Percentiles rank a stretch among this genome's conserved stretches.
These are phyloP conservation scores for Leucoagaricus sp. DNA, from an alignment of 1,284 basidiomycete species.

Conservation along the genomic window DNA sequence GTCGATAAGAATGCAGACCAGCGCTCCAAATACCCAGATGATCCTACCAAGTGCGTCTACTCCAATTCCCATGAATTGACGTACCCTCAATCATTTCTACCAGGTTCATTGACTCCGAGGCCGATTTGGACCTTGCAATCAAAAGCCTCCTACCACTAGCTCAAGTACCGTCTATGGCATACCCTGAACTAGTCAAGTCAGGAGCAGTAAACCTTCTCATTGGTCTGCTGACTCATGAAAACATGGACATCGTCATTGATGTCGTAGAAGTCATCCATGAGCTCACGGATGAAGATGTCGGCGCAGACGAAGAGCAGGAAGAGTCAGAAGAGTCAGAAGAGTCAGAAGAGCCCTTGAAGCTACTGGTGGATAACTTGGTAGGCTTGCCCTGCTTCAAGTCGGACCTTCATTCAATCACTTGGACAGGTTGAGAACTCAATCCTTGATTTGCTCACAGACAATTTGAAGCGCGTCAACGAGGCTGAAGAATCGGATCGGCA, in stretches of 20 bases:
- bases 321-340: slow-evolving; percentile 7
- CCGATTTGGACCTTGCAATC: slow-evolving; percentile 86
- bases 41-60: slow-evolving; percentile 80
- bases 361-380: slow-evolving; percentile 78
- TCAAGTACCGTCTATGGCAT: slow-evolving; percentile 81
- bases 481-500: slow-evolving; percentile 85
- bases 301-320: slow-evolving; percentile 69
- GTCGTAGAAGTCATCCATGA: slow-evolving; percentile 92
- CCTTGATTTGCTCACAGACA: slow-evolving; percentile 89
- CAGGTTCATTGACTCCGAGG: slow-evolving; percentile 98
- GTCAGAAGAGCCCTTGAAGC: slow-evolving; percentile 63
- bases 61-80: background rate
- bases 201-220: slow-evolving; percentile 73
- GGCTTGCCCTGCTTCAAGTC: background rate
- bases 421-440: slow-evolving; percentile 78
- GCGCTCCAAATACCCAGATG: slow-evolving; percentile 87
- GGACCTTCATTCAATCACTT: background rate
- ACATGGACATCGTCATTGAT: slow-evolving; percentile 92
- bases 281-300: slow-evolving; percentile 94
- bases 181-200: slow-evolving; percentile 85
- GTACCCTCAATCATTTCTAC: slow-evolving; percentile 1
- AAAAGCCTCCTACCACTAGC: slow-evolving; percentile 89
- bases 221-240: slow-evolving; percentile 90
- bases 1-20: slow-evolving; percentile 95
- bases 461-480: slow-evolving; percentile 82